Evolutionary conservation across 352 stramenopile species (phyloP).

Genomic region (Phytophthora rubi): DNA sequence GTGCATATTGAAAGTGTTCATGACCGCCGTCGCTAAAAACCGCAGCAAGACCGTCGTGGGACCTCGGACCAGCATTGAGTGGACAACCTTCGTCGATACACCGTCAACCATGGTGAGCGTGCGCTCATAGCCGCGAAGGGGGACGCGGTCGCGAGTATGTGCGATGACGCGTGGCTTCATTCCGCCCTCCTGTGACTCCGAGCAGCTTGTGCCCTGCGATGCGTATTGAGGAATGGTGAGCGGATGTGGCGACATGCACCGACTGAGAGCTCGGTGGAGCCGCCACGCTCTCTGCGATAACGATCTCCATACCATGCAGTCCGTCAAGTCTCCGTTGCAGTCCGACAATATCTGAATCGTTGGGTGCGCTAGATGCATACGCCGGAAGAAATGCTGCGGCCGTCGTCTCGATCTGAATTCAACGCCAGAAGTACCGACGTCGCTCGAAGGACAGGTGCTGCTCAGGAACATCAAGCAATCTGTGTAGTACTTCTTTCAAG

Average conservation of each 20-base stretch:
- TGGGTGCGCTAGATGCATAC: conserved; percentile 1
- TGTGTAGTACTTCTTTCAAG: not conserved
- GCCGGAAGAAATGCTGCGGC: not conserved
- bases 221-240: not conserved
- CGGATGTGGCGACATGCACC: not conserved
- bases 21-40: conserved; percentile 24
- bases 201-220: not conserved
- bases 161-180: conserved; percentile 1
- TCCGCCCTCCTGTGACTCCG: not conserved
- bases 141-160: not conserved
- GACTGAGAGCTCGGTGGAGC: not conserved
- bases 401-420: conserved; percentile 1
- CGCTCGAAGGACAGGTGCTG: not conserved
- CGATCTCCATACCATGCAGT: conserved; percentile 3
- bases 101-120: conserved; percentile 3
- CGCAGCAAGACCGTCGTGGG: conserved; percentile 22
- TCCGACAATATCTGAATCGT: conserved; percentile 15
- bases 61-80: conserved; percentile 13
- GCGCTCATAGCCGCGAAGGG: conserved; percentile 11
- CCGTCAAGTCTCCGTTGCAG: not conserved
- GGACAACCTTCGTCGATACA: conserved; percentile 14
- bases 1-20: conserved; percentile 44
- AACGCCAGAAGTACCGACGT: not conserved
- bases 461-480: not conserved
- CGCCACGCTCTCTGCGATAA: not conserved